Percentiles rank a stretch among this genome's conserved stretches.
Evolutionary conservation across 345 rosid genomes (phyloP).

Genomic region (Eucalyptus decipiens): DNA sequence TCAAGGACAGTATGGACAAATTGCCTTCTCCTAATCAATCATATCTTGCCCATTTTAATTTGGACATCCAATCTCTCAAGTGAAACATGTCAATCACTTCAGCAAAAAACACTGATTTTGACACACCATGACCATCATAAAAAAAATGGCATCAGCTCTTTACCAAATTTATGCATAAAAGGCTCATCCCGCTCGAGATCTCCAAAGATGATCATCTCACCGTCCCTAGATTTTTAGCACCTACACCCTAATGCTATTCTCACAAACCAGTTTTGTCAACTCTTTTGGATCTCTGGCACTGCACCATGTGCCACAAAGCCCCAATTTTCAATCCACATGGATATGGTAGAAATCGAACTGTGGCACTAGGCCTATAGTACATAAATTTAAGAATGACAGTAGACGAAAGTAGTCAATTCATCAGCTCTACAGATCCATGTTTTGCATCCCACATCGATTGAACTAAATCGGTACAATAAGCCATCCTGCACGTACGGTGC

Average conservation of each 20-base stretch:
- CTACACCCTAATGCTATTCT: neutral
- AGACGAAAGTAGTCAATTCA: neutral
- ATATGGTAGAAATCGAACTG: neutral
- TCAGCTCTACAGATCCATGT: neutral
- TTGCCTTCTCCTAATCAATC: neutral
- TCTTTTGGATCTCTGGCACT: neutral
- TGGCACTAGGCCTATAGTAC: neutral
- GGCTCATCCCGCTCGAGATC: neutral
- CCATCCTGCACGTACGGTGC: neutral
- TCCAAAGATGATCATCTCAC: neutral
- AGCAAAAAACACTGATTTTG: neutral
- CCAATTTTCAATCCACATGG: neutral
- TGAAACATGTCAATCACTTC: neutral
- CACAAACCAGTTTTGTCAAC: neutral
- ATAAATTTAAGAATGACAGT: neutral
- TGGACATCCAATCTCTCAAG: fast-evolving
- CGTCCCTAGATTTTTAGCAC: neutral
- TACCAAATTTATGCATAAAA: neutral
- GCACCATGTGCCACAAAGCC: neutral
- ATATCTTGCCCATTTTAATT: neutral
- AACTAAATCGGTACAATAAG: neutral
- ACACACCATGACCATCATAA: neutral
- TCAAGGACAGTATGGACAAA: fast-evolving
- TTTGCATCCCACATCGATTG: neutral
- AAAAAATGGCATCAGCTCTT: neutral